Base-by-base conservation (phyloP, 179 eudicot genomes). In the Drosera spatulata region DNA sequence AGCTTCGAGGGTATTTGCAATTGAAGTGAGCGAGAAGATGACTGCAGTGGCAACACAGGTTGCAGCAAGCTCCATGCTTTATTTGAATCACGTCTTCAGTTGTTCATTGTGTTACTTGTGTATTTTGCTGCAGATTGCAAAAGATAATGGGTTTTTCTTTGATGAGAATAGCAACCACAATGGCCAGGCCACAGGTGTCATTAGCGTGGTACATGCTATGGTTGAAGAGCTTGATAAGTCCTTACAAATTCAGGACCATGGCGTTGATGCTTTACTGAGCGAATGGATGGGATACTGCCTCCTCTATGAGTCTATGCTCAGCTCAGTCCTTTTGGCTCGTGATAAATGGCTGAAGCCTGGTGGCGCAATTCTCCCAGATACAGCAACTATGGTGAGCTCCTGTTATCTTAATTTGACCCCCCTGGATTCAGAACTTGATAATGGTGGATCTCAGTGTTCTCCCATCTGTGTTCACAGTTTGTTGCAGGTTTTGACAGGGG, bases 201-300 rank as follows among this genome's bases (percentile, higher is more conserved):
- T 91, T 40, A 79, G 79, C 66, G 88, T 91, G 61, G 76, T 84
- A 60, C 83, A 91, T 65, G 84, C 95, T 65, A 91, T 91, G 98
- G 78, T 91, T 59, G 98, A 91, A 82, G 98, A 88, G 67, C 82
- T 91, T 52, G 85, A 70, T 37, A 70, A 66, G 63, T 75, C 78
- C 42, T 43, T 68, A 54, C 67, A 68, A 3, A 77, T 88, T 71
- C 64, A 80, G 75, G 85, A 85, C 53, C 91, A 84, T 41, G 80
- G 88, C 68, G 66, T 91, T n/a, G 98, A 91, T 72, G 89, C 88
- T 46, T 71, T 91, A 69, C 41, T 91, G 60, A 91, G 96, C 73
- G 98, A 91, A 67, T 91, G 98, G 96, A 91, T 91, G 96, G 98
- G 98, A 10, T 91, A 91, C 71, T 88, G 98, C 75, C 73, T 91